phyloP scores from a whole-genome alignment of 2,329 filamentous ascomycete genomes.

The Penicillium janthinellum region DNA sequence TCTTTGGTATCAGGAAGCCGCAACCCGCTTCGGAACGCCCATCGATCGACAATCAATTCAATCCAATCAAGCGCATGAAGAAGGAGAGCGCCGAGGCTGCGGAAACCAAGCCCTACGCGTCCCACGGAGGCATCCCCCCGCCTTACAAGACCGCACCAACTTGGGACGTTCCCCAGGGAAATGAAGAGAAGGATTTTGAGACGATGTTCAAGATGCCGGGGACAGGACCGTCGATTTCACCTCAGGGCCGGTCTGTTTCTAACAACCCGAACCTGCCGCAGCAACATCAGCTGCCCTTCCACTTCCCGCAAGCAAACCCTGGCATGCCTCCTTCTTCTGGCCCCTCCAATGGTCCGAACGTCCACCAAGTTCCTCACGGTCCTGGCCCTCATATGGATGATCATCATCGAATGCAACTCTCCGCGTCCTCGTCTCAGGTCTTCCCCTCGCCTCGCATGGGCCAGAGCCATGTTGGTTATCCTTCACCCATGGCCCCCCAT shows the following conservation, averaged over 20 bases:
- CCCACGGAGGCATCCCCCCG: conserved; percentile 80
- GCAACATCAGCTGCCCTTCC: conserved; percentile 80
- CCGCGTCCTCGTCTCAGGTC: conserved; percentile 77
- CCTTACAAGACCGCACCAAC: conserved; percentile 82
- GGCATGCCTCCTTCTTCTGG: conserved; percentile 69
- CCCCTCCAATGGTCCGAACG: conserved; percentile 74
- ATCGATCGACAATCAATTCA: conserved; percentile 59
- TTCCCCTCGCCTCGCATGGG: conserved; percentile 81
- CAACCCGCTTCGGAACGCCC: conserved; percentile 60
- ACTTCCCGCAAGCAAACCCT: conserved; percentile 74
- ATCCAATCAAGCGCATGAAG: conserved; percentile 69
- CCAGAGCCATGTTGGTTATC: conserved; percentile 68
- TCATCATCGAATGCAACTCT: conserved; percentile 84
- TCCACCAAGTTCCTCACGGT: conserved; percentile 74
- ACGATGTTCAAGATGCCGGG: conserved; percentile 74
- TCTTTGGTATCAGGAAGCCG: conserved; percentile 72
- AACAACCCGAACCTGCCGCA: conserved; percentile 71
- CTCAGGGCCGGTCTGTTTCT: conserved; percentile 63
- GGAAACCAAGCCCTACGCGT: conserved; percentile 62
- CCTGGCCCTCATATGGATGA: conserved; percentile 72
- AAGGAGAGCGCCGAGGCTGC: conserved; percentile 60
- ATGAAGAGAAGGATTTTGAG: conserved; percentile 75
- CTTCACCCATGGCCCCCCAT: conserved; percentile 67
- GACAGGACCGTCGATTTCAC: conserved; percentile 64
- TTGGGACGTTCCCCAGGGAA: conserved; percentile 73